Evolutionary conservation across 768 basidiomycete genomes (phyloP).

Genomic region (Suillus tomentosus): DNA sequence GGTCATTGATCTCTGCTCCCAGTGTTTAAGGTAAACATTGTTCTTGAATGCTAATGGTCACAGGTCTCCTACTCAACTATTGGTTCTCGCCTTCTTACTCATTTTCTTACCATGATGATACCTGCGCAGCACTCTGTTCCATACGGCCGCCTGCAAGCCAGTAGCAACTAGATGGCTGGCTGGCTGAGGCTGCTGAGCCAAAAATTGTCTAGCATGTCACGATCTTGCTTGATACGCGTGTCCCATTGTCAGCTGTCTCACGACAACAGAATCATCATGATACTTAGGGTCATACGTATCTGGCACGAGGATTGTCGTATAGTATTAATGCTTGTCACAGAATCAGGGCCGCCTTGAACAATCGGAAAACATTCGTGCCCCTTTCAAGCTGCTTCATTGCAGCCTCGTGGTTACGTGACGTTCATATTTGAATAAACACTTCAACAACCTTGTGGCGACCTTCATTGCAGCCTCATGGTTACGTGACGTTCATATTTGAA

Average conservation of each 20-base stretch:
- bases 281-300: not conserved
- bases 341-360: not conserved
- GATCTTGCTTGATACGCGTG: not conserved
- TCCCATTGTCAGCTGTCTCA: not conserved
- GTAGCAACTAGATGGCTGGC: not conserved
- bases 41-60: not conserved
- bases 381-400: not conserved
- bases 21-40: not conserved
- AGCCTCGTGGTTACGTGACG: not conserved
- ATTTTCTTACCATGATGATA: not conserved
- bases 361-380: not conserved
- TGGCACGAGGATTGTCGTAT: not conserved
- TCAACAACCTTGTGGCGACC: not conserved
- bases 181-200: not conserved
- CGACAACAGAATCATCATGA: not conserved
- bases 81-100: not conserved
- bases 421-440: not conserved
- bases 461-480: not conserved
- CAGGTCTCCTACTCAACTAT: not conserved
- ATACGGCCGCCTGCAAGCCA: slow-evolving; percentile 3
- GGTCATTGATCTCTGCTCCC: too few relatives aligned
- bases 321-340: not conserved
- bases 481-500: not conserved
- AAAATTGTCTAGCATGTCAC: not conserved
- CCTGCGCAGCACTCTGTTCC: not conserved